phyloP scores from a whole-genome alignment of 768 basidiomycete species.

The Coprinopsis marcescibilis region DNA sequence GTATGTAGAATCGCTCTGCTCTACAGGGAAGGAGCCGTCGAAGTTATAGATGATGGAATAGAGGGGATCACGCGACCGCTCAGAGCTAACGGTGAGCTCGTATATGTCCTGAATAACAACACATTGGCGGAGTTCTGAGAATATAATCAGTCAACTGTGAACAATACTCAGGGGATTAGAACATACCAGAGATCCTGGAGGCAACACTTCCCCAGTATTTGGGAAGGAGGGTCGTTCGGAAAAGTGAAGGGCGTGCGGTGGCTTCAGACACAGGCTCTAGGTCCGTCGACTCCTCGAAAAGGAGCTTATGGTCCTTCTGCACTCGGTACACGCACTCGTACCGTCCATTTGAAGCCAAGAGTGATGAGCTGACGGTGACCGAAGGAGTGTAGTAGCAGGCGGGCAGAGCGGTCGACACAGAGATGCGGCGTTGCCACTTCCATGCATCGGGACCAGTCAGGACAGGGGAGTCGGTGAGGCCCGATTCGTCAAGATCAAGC shows the following conservation, averaged over 20 bases:
- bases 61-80: constrained; percentile 4
- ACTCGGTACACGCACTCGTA: constrained; percentile 16
- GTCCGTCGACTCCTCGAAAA: constrained; percentile 8
- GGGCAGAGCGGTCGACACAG: constrained; percentile 9
- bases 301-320: constrained; percentile 10
- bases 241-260: constrained; percentile 4
- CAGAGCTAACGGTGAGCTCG: not conserved
- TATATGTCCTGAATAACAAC: constrained; percentile 11
- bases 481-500: constrained; percentile 22
- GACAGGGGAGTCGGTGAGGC: constrained; percentile 11
- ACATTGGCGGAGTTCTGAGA: constrained; percentile 6
- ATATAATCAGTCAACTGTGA: not conserved
- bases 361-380: constrained; percentile 17
- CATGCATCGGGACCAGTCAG: constrained; percentile 15
- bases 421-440: constrained; percentile 11
- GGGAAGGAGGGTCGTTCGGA: constrained; percentile 14
- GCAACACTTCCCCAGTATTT: constrained; percentile 17
- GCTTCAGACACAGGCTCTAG: constrained; percentile 8
- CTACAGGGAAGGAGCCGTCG: constrained; percentile 2
- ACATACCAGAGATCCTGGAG: constrained; percentile 12
- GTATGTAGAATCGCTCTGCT: not conserved
- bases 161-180: not conserved
- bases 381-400: constrained; percentile 14
- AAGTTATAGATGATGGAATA: constrained; percentile 10
- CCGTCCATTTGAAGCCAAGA: constrained; percentile 7